Evolutionary conservation across 768 basidiomycete genomes (phyloP), one percentile per base, ranked within the genome.

Genomic region (Termitomyces sp.): DNA sequence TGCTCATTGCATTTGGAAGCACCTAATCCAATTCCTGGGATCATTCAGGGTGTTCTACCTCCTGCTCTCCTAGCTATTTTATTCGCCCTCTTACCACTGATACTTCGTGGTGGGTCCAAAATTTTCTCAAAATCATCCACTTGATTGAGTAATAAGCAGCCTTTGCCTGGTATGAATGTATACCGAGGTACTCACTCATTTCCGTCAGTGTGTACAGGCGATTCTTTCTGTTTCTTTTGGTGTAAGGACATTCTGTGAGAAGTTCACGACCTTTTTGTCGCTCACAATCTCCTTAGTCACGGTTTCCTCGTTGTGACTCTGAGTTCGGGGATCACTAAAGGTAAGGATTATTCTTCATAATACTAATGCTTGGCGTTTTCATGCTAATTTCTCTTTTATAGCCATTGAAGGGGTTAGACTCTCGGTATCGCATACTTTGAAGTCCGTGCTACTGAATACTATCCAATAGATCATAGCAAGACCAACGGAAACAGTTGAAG

Each of bases 201-300:
- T 86, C 87, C 45, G 74, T 88, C 57, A 84, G 83, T 66, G 79
- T 91, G 30, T 89, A 89, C 75, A 80, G 80, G 12, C 79, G 89
- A n/a, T 89, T 82, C 69, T 88, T 84, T 68, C 63, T 87, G 58
- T 88, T 89, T 71, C 76, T 88, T 27, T 72, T 87, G 49, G 75
- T 87, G 76, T 79, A 63, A 71, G 77, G 64, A 20, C 43, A 8
- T 33, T 26, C 45, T 39, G 16, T 26, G 18, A 45, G 24, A 51
- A 27, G 12, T 51, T n/a, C 4, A 51, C 6, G 24, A 24, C 18
- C n/a, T 18, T n/a, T 18, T 39, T 27, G 9, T 51, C 16, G 13
- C 24, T 37, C 18, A 51, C 10, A 27, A 26, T 13, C 13, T 18
- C 10, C 36, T 37, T 39, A 51, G 50, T 1, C 50, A 51, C 26